phyloP scores from a whole-genome alignment of 371 early-diverging fungal species.

The Rhizopus sp. region DNA sequence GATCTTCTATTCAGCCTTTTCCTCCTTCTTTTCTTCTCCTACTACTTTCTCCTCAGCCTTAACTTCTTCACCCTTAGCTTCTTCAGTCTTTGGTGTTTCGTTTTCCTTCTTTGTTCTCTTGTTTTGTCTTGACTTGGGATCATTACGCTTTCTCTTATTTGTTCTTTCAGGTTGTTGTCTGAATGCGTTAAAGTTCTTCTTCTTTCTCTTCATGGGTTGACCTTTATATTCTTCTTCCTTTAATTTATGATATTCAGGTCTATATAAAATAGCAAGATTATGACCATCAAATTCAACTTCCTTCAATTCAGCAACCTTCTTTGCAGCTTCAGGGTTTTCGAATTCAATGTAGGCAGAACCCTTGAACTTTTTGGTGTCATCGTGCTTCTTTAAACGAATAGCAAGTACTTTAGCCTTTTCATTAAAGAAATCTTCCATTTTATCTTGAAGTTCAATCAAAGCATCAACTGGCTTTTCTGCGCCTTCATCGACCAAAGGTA shows the following conservation, averaged over 20 bases:
- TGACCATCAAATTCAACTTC: constrained; percentile 56
- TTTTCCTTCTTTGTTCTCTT: constrained; percentile 4
- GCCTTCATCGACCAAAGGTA: constrained; percentile 43
- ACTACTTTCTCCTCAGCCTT: constrained; percentile 14
- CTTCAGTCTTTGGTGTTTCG: constrained; percentile 21
- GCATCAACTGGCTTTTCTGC: constrained; percentile 36
- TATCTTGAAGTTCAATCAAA: constrained; percentile 55
- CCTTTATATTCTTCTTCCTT: constrained; percentile 32
- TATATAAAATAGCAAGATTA: constrained; percentile 45
- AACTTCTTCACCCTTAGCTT: constrained; percentile 8
- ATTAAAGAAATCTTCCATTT: constrained; percentile 59
- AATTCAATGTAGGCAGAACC: constrained; percentile 71
- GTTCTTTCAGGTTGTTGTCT: constrained; percentile 1
- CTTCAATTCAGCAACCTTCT: constrained; percentile 49
- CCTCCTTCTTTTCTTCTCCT: not conserved
- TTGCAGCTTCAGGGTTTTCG: constrained; percentile 48
- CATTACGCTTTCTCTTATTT: constrained; percentile 23
- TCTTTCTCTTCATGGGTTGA: constrained; percentile 12
- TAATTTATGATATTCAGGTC: constrained; percentile 20
- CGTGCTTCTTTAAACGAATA: constrained; percentile 66
- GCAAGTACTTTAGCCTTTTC: constrained; percentile 52
- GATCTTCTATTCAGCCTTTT: not conserved
- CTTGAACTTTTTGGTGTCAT: constrained; percentile 52
- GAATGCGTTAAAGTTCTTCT: constrained; percentile 25
- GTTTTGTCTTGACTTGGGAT: not conserved